Evolutionary conservation across 2,329 filamentous ascomycete genomes (phyloP).

Genomic region (Ustilaginoidea virens): DNA sequence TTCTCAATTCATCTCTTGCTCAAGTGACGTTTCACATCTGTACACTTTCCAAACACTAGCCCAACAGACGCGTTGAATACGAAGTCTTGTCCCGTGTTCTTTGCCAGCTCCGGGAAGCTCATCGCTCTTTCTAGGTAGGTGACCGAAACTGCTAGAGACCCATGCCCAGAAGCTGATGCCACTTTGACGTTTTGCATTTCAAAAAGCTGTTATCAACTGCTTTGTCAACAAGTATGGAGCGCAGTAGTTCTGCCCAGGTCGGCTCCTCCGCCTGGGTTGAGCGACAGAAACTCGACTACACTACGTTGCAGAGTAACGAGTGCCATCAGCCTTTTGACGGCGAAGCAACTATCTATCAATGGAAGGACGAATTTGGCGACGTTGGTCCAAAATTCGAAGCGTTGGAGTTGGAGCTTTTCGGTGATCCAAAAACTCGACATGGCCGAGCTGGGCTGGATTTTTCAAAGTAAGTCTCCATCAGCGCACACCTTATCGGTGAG

Average conservation of each 20-base stretch:
- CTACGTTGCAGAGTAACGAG: conserved; percentile 9
- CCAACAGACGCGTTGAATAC: no score
- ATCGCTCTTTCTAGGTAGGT: no score
- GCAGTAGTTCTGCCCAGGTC: not conserved
- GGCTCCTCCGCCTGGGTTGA: conserved; percentile 24
- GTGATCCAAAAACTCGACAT: conserved; percentile 32
- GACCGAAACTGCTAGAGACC: no score
- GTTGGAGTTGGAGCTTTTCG: conserved; percentile 67
- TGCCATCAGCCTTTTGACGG: conserved; percentile 26
- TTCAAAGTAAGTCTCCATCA: conserved; percentile 34
- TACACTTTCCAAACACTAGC: no score
- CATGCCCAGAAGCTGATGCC: no score
- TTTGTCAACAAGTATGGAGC: conserved; percentile 1
- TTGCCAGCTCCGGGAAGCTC: not conserved
- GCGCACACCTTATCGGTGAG: conserved; percentile 8
- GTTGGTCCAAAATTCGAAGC: conserved; percentile 55
- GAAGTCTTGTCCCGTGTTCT: no score
- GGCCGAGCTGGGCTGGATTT: conserved; percentile 45
- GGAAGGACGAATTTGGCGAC: conserved; percentile 74
- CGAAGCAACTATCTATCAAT: conserved; percentile 60
- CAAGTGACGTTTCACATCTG: no score
- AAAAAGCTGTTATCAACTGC: not conserved
- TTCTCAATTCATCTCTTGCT: no score
- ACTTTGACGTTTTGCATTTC: not conserved
- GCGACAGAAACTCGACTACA: conserved; percentile 33